Evolutionary conservation across 768 basidiomycete genomes (phyloP), one percentile per base, ranked within the genome.

Genomic region (Lyophyllum semitale): DNA sequence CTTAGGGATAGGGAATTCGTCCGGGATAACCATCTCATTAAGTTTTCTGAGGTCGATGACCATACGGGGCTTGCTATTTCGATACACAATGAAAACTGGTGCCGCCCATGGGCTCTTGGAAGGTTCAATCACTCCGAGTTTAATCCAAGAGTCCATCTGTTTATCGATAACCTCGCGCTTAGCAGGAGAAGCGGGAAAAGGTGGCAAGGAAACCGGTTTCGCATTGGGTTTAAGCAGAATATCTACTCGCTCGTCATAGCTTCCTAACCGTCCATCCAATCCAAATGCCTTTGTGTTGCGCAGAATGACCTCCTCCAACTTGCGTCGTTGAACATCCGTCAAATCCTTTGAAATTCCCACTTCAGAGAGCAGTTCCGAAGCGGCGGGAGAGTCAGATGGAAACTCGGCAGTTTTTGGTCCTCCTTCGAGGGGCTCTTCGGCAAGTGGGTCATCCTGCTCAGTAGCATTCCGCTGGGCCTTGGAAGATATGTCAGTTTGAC

Each of bases 41-140:
- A 47, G n/a, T 18, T 30, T 47, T n/a, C 46, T 40, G 4, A 44
- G 20, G 20, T 44, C 25, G 20, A 44, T 44, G 68, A 70, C 29
- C 29, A 30, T 30, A 6, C 29, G 5, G 29, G 29, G 29, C 11
- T 30, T 30, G 29, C 29, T 30, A 30, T 30, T 30, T n/a, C n/a
- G n/a, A n/a, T n/a, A n/a, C n/a, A n/a, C n/a, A n/a, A n/a, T n/a
- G n/a, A n/a, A n/a, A n/a, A n/a, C n/a, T n/a, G n/a, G n/a, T n/a
- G n/a, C n/a, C n/a, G n/a, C n/a, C n/a, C n/a, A n/a, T n/a, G 75
- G 77, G 54, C 74, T 76, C 2, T 59, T 56, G 0, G 75, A 77
- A 0, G 68, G 69, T 51, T 79, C 73, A 26, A 78, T 76, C 0
- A 78, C 72, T 5, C 66, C 74, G 8, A 63, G 53, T 15, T 62